These are phyloP conservation scores for Backusella liffmaniae DNA, from an alignment of 192 early-diverging fungal genomes.

Conservation along the genomic window DNA sequence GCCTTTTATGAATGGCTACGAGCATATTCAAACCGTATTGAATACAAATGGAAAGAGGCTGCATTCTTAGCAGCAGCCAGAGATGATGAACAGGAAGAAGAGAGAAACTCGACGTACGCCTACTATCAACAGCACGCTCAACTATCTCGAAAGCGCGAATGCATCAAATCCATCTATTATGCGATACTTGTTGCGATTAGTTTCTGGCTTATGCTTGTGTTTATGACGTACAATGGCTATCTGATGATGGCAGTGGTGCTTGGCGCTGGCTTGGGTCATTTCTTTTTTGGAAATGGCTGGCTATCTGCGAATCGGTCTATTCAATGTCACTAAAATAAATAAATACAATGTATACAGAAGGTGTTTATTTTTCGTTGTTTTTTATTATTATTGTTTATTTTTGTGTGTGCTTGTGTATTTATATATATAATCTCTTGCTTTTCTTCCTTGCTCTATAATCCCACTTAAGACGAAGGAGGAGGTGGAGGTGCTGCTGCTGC, in stretches of 20 bases:
- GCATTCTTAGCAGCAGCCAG: background rate
- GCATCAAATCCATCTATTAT: constrained; percentile 61
- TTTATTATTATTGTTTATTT: background rate
- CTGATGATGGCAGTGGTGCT: constrained; percentile 65
- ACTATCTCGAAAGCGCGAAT: constrained; percentile 16
- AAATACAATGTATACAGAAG: background rate
- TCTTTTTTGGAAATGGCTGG: constrained; percentile 37
- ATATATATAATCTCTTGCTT: background rate
- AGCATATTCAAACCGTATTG: background rate
- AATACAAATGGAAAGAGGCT: constrained; percentile 8
- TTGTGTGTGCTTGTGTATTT: background rate
- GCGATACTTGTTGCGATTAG: constrained; percentile 64
- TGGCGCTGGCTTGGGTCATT: constrained; percentile 67
- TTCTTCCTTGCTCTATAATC: background rate
- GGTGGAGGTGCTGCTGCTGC: constrained; percentile 28
- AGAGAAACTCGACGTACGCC: background rate
- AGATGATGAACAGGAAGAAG: background rate
- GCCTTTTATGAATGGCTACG: constrained; percentile 51
- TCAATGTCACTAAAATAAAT: constrained; percentile 27
- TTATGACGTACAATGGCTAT: constrained; percentile 85
- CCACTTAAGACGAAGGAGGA: constrained; percentile 18
- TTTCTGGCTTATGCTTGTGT: constrained; percentile 77
- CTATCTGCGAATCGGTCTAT: constrained; percentile 22
- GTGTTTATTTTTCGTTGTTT: background rate
- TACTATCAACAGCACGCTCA: background rate